Conservation (phyloP, 1,139 yeast species). For the Saccharomyces hybrid region DNA sequence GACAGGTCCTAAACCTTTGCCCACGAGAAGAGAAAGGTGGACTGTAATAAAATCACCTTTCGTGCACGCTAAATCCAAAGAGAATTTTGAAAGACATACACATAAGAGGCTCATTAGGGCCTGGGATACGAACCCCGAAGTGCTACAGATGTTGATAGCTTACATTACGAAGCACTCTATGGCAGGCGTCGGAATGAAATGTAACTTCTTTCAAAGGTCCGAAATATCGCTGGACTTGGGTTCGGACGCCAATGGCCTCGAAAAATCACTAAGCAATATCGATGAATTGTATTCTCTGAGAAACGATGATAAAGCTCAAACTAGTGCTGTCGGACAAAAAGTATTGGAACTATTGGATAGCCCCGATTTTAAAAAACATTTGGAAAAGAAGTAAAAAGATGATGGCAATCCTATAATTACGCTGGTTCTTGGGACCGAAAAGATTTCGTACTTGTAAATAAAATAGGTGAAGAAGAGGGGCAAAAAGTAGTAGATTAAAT, state of each 20-base stretch:
- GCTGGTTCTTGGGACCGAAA: not conserved
- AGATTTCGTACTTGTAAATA: slow-evolving; percentile 1
- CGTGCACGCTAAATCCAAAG: slow-evolving; percentile 90
- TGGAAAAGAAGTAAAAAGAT: slow-evolving; percentile 6
- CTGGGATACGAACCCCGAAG: slow-evolving; percentile 81
- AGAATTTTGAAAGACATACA: slow-evolving; percentile 86
- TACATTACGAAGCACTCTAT: slow-evolving; percentile 71
- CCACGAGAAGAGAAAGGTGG: slow-evolving; percentile 77
- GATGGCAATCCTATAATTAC: not conserved
- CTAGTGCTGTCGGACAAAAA: slow-evolving; percentile 46
- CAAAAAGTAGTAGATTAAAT: not conserved
- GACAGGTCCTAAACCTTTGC: slow-evolving; percentile 58
- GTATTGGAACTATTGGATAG: slow-evolving; percentile 65
- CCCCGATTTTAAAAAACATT: slow-evolving; percentile 47
- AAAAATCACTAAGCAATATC: not conserved
- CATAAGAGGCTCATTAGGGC: slow-evolving; percentile 65
- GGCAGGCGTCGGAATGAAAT: slow-evolving; percentile 77
- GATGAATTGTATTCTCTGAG: slow-evolving; percentile 6
- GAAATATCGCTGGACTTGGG: slow-evolving; percentile 38
- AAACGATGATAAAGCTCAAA: slow-evolving; percentile 4
- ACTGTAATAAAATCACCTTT: slow-evolving; percentile 92
- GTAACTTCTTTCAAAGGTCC: slow-evolving; percentile 58
- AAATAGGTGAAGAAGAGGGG: not conserved
- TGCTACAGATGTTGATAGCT: slow-evolving; percentile 74
- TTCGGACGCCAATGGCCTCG: slow-evolving; percentile 2